Percentiles rank a stretch among this genome's conserved stretches.
Evolutionary conservation across 1,284 basidiomycete species (phyloP).

Genomic region (Sporisorium graminicola): DNA sequence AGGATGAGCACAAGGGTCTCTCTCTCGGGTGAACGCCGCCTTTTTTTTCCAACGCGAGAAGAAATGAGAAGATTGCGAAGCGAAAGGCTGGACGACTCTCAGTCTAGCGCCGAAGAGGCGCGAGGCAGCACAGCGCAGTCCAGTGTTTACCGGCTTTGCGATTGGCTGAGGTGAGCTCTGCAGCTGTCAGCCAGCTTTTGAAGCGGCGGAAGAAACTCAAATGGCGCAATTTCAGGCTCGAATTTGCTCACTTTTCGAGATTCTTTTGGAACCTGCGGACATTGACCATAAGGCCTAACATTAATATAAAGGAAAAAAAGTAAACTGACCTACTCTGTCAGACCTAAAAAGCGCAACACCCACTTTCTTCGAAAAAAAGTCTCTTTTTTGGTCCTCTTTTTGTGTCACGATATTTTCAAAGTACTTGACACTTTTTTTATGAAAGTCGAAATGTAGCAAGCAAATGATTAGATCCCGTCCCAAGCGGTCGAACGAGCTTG

Average conservation of each 20-base stretch:
- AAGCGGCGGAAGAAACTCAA: background rate
- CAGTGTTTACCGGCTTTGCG: background rate
- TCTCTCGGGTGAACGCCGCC: background rate
- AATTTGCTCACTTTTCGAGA: constrained; percentile 6
- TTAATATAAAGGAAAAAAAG: background rate
- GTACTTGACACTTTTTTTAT: no score
- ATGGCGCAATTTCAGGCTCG: constrained; percentile 3
- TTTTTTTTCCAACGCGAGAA: constrained; percentile 12
- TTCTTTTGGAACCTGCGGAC: background rate
- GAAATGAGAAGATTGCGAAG: background rate
- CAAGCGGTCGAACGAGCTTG: no score
- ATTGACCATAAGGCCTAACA: background rate
- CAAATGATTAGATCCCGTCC: no score
- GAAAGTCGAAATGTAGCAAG: no score
- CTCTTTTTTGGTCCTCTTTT: no score
- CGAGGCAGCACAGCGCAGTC: background rate
- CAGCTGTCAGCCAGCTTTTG: background rate
- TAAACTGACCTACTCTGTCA: no score
- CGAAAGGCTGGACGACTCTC: background rate
- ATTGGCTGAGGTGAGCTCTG: constrained; percentile 7
- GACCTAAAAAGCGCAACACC: no score
- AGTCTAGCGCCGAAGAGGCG: constrained; percentile 5
- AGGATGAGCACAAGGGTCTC: constrained; percentile 1
- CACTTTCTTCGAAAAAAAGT: no score
- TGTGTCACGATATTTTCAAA: no score